A percentile compares a stretch with the other conserved stretches of the same genome.
Evolutionary conservation across 257 asterid species (phyloP).

Genomic region (Plantago major): DNA sequence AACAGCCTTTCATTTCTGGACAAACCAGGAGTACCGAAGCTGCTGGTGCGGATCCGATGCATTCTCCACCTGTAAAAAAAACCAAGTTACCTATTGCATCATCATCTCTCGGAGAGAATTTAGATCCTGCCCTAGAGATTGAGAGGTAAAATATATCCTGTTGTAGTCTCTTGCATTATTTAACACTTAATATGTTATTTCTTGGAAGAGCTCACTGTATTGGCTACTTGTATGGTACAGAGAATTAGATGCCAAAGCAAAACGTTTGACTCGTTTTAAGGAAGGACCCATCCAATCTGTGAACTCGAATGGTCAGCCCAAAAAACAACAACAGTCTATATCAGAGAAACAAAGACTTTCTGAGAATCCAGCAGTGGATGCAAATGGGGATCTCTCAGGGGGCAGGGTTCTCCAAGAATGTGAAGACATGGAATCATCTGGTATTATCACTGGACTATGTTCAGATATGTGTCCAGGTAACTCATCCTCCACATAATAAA

Average conservation of each 20-base stretch:
- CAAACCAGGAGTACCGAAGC: conserved; percentile 34
- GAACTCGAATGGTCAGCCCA: conserved; percentile 43
- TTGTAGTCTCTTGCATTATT: conserved; percentile 10
- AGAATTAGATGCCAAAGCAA: conserved; percentile 83
- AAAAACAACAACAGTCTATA: conserved; percentile 39
- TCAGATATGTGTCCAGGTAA: conserved; percentile 99
- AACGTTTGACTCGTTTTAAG: conserved; percentile 86
- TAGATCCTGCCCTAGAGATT: conserved; percentile 39
- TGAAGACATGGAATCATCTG: conserved; percentile 48
- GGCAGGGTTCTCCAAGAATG: conserved; percentile 35
- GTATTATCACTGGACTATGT: conserved; percentile 73
- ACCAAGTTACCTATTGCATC: conserved; percentile 58
- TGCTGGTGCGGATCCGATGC: conserved; percentile 31
- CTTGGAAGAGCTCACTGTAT: conserved; percentile 16
- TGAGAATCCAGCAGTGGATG: conserved; percentile 42
- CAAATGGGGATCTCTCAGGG: conserved; percentile 39
- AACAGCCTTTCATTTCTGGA: conserved; percentile 31
- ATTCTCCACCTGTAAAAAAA: conserved; percentile 56
- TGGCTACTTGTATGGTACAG: conserved; percentile 34
- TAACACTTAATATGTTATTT: conserved; percentile 1
- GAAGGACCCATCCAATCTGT: conserved; percentile 57
- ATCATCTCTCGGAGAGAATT: conserved; percentile 42
- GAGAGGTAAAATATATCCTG: conserved; percentile 46
- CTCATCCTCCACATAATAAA: conserved; percentile 19
- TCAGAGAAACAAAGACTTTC: conserved; percentile 33